These are phyloP conservation scores for Iberis pinnata DNA, from an alignment of 345 rosid genomes.

Conservation along the genomic window DNA sequence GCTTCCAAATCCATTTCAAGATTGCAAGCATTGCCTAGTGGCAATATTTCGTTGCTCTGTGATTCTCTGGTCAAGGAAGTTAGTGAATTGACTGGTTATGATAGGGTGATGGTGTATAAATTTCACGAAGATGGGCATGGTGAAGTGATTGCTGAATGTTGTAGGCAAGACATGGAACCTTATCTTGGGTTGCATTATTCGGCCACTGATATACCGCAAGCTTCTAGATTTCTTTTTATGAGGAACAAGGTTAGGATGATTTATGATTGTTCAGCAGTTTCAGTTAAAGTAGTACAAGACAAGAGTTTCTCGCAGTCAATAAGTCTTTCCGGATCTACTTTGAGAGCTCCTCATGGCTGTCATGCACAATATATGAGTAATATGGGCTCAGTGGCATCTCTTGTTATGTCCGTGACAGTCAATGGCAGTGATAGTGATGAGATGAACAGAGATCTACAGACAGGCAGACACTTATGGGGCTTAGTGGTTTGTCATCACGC, in stretches of 20 bases:
- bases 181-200: constrained; percentile 80
- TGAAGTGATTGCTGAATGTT: constrained; percentile 70
- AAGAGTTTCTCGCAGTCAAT: constrained; percentile 51
- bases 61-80: constrained; percentile 74
- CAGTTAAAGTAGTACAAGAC: constrained; percentile 65
- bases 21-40: constrained; percentile 67
- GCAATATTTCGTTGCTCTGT: constrained; percentile 46
- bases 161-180: constrained; percentile 50
- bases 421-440: constrained; percentile 48
- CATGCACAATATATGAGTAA: constrained; percentile 76
- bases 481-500: constrained; percentile 88
- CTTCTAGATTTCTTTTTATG: constrained; percentile 76
- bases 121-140: constrained; percentile 93
- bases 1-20: constrained; percentile 79
- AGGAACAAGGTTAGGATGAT: constrained; percentile 84
- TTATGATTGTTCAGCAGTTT: constrained; percentile 57
- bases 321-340: constrained; percentile 65
- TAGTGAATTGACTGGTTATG: constrained; percentile 67
- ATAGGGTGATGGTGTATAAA: constrained; percentile 77
- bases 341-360: constrained; percentile 87
- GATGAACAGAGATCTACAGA: constrained; percentile 35
- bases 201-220: constrained; percentile 86
- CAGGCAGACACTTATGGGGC: constrained; percentile 66
- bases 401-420: constrained; percentile 76
- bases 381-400: constrained; percentile 80